These are phyloP conservation scores for Fusarium annulatum DNA, from an alignment of 2,329 filamentous ascomycete species.

Conservation along the genomic window DNA sequence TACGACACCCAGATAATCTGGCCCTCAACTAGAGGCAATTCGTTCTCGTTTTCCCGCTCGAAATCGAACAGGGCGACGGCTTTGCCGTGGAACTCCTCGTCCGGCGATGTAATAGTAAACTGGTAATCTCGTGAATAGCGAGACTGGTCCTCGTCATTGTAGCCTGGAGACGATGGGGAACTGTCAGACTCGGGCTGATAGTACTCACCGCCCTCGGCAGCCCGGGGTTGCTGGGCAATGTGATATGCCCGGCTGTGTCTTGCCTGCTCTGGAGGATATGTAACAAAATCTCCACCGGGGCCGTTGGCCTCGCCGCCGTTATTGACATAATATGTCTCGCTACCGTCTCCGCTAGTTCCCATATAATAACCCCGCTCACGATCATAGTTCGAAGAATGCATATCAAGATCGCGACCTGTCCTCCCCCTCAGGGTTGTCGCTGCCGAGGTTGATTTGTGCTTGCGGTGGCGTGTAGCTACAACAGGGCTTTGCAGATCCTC, in stretches of 20 bases:
- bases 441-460: conserved; percentile 78
- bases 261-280: conserved; percentile 75
- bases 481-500: conserved; percentile 94
- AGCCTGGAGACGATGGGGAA: conserved; percentile 67
- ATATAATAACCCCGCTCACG: conserved; percentile 74
- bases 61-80: conserved; percentile 97
- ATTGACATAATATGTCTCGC: conserved; percentile 79
- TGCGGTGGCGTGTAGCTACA: conserved; percentile 84
- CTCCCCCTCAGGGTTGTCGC: conserved; percentile 57
- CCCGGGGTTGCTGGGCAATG: conserved; percentile 58
- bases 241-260: conserved; percentile 64
- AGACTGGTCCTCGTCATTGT: conserved; percentile 73
- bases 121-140: conserved; percentile 92
- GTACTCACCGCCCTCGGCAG: conserved; percentile 61
- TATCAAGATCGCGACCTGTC: conserved; percentile 58
- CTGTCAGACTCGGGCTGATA: conserved; percentile 68
- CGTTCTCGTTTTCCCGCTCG: conserved; percentile 94
- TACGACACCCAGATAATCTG: conserved; percentile 98
- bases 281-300: conserved; percentile 82
- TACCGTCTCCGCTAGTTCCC: conserved; percentile 75
- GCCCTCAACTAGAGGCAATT: conserved; percentile 89
- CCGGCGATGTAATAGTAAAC: conserved; percentile 93
- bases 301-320: conserved; percentile 77
- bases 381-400: conserved; percentile 64
- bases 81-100: conserved; percentile 98